Conservation (phyloP, 2,329 filamentous ascomycete genomes). For the Fusarium staphyleae region DNA sequence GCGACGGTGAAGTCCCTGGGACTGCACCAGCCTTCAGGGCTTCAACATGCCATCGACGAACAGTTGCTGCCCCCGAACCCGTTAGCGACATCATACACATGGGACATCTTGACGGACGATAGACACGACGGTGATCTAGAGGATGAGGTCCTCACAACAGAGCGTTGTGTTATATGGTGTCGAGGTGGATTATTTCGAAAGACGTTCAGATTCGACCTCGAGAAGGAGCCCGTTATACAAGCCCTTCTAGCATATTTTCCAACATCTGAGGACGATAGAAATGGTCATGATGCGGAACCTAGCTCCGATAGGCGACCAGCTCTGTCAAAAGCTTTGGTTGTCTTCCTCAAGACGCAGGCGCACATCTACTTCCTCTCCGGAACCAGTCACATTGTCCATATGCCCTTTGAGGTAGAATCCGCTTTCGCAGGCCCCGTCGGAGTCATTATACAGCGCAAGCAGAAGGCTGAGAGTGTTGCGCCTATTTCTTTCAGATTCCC, state of each 20-base stretch:
- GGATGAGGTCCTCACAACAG: conserved; percentile 82
- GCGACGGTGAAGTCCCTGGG: conserved; percentile 90
- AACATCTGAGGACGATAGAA: conserved; percentile 52
- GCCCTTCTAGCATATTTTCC: conserved; percentile 87
- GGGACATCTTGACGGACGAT: conserved; percentile 67
- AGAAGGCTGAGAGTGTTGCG: conserved; percentile 58
- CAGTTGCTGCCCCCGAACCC: conserved; percentile 75
- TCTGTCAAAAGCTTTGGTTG: conserved; percentile 76
- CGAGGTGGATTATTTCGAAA: conserved; percentile 84
- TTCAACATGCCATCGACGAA: conserved; percentile 84
- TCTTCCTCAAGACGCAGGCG: conserved; percentile 90
- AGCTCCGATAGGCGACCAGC: conserved; percentile 29
- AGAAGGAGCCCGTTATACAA: conserved; percentile 86
- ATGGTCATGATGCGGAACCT: conserved; percentile 12
- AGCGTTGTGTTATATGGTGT: conserved; percentile 85
- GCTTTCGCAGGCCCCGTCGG: conserved; percentile 84
- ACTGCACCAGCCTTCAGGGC: conserved; percentile 84
- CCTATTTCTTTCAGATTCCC: conserved; percentile 64
- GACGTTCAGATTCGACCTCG: conserved; percentile 83
- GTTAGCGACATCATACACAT: conserved; percentile 71
- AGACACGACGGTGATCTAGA: conserved; percentile 58
- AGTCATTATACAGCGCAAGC: conserved; percentile 84
- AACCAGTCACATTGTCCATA: conserved; percentile 85
- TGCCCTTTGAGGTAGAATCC: conserved; percentile 92
- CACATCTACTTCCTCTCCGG: conserved; percentile 93